phyloP scores from a whole-genome alignment of 176 grass and related monocot genomes.

The Zea luxurians region DNA sequence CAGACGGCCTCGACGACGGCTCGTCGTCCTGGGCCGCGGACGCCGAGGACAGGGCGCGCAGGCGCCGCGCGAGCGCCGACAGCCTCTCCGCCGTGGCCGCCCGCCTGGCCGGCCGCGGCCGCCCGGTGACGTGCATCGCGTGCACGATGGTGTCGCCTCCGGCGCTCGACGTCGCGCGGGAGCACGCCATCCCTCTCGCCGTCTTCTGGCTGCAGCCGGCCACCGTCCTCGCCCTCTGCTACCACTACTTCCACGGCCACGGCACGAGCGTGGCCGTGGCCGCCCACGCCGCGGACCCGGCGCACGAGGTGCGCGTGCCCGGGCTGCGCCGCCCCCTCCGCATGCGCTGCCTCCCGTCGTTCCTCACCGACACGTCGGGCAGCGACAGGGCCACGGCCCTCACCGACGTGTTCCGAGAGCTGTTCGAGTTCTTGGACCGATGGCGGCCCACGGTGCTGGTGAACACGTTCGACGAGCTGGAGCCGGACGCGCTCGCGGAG shows the following conservation, averaged over 20 bases:
- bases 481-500: conserved; percentile 23
- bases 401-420: not conserved
- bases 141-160: conserved; percentile 15
- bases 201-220: conserved; percentile 66
- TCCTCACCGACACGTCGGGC: conserved; percentile 27
- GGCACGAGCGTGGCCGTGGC: conserved; percentile 25
- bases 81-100: conserved; percentile 18
- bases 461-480: conserved; percentile 52
- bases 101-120: conserved; percentile 27
- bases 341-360: conserved; percentile 42
- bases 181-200: conserved; percentile 26
- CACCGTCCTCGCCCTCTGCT: conserved; percentile 33
- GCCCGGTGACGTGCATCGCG: conserved; percentile 49
- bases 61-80: conserved; percentile 18
- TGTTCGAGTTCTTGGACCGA: conserved; percentile 28
- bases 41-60: not conserved
- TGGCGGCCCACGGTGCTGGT: conserved; percentile 44
- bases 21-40: not conserved
- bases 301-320: conserved; percentile 34
- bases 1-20: conserved; percentile 35
- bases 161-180: conserved; percentile 34
- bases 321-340: conserved; percentile 19
- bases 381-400: not conserved
- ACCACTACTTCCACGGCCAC: conserved; percentile 62
- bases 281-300: not conserved